Evolutionary conservation across 257 asterid species (phyloP), one percentile per base, ranked within the genome.

Genomic region (Echites panduratus): DNA sequence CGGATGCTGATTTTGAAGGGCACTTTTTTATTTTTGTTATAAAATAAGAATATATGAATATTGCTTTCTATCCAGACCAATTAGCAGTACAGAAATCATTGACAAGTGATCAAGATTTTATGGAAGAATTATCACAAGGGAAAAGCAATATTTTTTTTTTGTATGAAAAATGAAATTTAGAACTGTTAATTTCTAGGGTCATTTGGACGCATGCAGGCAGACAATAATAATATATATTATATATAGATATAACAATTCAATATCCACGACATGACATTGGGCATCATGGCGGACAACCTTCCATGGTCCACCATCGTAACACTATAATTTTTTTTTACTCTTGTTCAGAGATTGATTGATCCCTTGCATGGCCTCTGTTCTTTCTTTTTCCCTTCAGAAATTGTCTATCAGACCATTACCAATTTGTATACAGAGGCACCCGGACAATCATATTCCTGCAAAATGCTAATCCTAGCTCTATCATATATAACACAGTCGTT

Each of bases 1-100:
- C 80, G 79, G 78, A 32, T 32, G 38, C 1, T 32, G 38, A n/a
- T 32, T 32, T 32, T 32, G 38, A 32, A 32, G 2, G 38, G n/a
- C n/a, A 32, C 38, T 32, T 32, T 32, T 32, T 32, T 32, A 1
- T 32, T 32, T 32, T 32, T 32, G 3, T 32, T 32, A 32, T 32
- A n/a, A n/a, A n/a, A n/a, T n/a, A n/a, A n/a, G n/a, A n/a, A n/a
- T 32, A 1, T 1, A 32, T 32, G 38, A 3, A 32, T 32, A 32
- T 32, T 3, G 38, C 3, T 32, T 32, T 32, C 38, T n/a, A n/a
- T n/a, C n/a, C n/a, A n/a, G n/a, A n/a, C n/a, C n/a, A n/a, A n/a
- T n/a, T n/a, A 40, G 0, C 3, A 40, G 5, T 40, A 40, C 6
- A 40, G 43, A 40, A 40, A 41, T 41, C 2, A 1, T 41, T 41